Evolutionary conservation across 208 protist species (phyloP).

Genomic region (Herpetomonas tarakana): DNA sequence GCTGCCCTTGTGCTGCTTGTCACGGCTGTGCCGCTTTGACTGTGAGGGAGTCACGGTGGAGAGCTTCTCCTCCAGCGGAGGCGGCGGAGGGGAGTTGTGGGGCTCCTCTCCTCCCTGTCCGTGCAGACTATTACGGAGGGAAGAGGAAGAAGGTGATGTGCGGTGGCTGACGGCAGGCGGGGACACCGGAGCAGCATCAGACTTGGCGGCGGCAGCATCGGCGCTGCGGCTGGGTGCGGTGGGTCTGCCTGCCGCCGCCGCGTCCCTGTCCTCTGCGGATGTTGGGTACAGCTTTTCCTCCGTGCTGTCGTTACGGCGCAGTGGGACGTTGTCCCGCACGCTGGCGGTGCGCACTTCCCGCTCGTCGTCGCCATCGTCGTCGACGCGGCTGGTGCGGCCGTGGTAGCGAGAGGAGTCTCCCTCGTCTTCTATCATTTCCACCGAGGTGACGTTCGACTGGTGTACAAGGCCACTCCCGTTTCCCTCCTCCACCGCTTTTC

Average conservation of each 20-base stretch:
- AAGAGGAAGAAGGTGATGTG: not conserved
- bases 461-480: not conserved
- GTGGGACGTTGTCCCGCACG: not conserved
- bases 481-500: too few species aligned
- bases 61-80: not conserved
- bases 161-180: not conserved
- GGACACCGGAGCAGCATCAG: too few species aligned
- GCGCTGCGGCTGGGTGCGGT: too few species aligned
- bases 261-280: too few species aligned
- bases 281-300: too few species aligned
- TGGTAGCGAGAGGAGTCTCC: not conserved
- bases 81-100: not conserved
- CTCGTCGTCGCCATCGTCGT: not conserved
- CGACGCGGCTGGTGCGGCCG: not conserved
- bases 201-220: too few species aligned
- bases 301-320: too few species aligned
- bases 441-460: conserved; percentile 1
- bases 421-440: conserved; percentile 2
- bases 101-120: too few species aligned
- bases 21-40: not conserved
- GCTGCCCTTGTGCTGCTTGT: not conserved
- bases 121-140: too few species aligned
- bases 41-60: not conserved
- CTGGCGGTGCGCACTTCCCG: not conserved
- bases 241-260: too few species aligned